Base-by-base conservation (phyloP, 2,329 filamentous ascomycete genomes). In the Calonectria fujianensis region DNA sequence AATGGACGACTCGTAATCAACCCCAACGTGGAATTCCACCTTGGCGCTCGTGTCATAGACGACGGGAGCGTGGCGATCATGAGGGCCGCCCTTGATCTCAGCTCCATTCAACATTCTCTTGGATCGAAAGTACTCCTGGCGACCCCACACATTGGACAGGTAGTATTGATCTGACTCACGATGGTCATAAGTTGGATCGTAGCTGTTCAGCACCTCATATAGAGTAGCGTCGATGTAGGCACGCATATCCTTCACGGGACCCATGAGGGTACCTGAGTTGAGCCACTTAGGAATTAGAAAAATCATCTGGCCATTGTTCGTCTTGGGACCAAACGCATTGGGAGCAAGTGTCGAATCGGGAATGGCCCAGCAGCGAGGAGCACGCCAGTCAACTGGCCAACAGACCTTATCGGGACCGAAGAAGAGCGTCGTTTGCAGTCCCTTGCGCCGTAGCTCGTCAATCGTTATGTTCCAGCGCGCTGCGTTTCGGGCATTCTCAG, bases 401-500 rank as follows among this genome's bases (percentile, higher is more conserved):
- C 86, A 87, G 35, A 64, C 78, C 80, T 88, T 88, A 81, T 88
- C 87, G 9, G 86, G 82, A 6, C 87, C 87, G 77, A 86, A 87
- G 70, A 88, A 85, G 66, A 88, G 81, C 9, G 85, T 86, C 59
- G 86, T 85, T 41, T 82, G 81, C 16, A 86, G 70, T 20, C 83
- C 82, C 7, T 77, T 80, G 20, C 75, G 74, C 32, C 82, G 79
- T n/a, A 80, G 75, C 48, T 84, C 81, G 67, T 82, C 73, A 24
- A 82, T 77, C 29, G 79, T 81, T 66, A 84, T 80, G 3, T 89
- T 89, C 75, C 91, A 91, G 50, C 86, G 87, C 66, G 86, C 82
- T 45, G 85, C 83, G 52, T 93, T 83, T 32, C 88, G 87, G 39
- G 83, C 82, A 76, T 94, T 91, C 35, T 89, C 89, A 66, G 87